Percentiles rank a stretch among this genome's conserved stretches.
These are phyloP conservation scores for Globisporangium cylindrosporum DNA, from an alignment of 352 stramenopile species.

Conservation along the genomic window DNA sequence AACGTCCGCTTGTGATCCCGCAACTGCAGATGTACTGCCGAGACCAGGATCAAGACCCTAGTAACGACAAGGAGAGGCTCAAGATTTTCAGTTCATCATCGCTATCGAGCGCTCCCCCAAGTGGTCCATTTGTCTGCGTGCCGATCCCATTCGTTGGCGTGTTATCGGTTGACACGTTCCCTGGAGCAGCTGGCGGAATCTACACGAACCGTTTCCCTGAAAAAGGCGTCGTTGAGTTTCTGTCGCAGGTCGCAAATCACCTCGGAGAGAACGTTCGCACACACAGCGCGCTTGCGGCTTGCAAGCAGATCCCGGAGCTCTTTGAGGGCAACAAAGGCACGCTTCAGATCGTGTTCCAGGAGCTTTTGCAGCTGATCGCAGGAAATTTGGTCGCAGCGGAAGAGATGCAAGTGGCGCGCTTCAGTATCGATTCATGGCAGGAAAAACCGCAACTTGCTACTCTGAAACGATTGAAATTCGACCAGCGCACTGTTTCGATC, in stretches of 20 bases:
- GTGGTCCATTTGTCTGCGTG: slow-evolving; percentile 55
- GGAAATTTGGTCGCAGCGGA: slow-evolving; percentile 40
- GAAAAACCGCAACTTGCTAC: background rate
- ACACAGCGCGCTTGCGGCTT: slow-evolving; percentile 19
- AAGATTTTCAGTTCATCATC: slow-evolving; percentile 23
- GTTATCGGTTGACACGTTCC: slow-evolving; percentile 62
- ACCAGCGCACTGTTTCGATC: background rate
- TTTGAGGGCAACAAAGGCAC: slow-evolving; percentile 66
- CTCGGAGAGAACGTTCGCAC: slow-evolving; percentile 47
- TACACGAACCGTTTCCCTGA: slow-evolving; percentile 55
- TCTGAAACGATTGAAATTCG: background rate
- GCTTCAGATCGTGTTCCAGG: slow-evolving; percentile 32
- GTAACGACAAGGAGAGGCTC: slow-evolving; percentile 16
- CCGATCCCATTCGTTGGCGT: slow-evolving; percentile 72
- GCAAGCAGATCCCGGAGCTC: slow-evolving; percentile 27
- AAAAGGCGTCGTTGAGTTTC: slow-evolving; percentile 46
- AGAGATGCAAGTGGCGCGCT: slow-evolving; percentile 35
- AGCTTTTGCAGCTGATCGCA: slow-evolving; percentile 33
- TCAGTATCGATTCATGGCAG: background rate
- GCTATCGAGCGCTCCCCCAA: background rate
- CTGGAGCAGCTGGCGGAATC: slow-evolving; percentile 43
- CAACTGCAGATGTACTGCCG: slow-evolving; percentile 33
- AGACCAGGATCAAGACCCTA: slow-evolving; percentile 22
- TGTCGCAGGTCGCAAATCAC: slow-evolving; percentile 43
- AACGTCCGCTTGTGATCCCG: slow-evolving; percentile 46